A percentile compares a stretch with the other conserved stretches of the same genome.
These are phyloP conservation scores for Prunus fruticosa DNA, from an alignment of 306 rosid species.

Conservation along the genomic window DNA sequence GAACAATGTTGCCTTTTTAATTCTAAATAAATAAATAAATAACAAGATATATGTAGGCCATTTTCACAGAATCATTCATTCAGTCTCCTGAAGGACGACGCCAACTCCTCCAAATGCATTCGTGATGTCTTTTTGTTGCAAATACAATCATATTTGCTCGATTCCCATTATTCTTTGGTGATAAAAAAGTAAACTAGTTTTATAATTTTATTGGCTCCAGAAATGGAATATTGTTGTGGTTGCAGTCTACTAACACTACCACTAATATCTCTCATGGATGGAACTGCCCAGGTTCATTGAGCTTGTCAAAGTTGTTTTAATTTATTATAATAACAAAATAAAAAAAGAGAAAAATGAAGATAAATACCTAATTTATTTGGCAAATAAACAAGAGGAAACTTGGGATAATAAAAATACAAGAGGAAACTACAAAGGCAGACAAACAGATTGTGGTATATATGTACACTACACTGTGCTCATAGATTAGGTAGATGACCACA, in stretches of 20 bases:
- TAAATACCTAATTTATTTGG: background rate
- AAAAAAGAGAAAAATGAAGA: background rate
- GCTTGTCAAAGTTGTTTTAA: background rate
- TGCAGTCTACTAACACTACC: background rate
- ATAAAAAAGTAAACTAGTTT: background rate
- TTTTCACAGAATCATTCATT: background rate
- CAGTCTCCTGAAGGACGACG: background rate
- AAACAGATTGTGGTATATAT: background rate
- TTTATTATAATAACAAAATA: too few relatives aligned
- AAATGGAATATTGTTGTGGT: background rate
- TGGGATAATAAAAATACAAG: too few relatives aligned
- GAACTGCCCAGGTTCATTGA: background rate
- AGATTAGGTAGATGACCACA: background rate
- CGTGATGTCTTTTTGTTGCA: background rate
- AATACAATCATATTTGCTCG: background rate
- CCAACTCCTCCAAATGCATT: conserved; percentile 10
- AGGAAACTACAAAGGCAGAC: background rate
- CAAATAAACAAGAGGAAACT: background rate
- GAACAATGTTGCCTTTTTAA: background rate
- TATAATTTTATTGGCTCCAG: background rate
- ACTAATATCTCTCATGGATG: background rate
- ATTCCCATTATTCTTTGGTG: background rate
- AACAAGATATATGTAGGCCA: background rate
- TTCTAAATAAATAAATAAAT: background rate
- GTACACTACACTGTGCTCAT: background rate